These are phyloP conservation scores for Calonectria fujianensis DNA, from an alignment of 2,329 filamentous ascomycete species.

Conservation along the genomic window DNA sequence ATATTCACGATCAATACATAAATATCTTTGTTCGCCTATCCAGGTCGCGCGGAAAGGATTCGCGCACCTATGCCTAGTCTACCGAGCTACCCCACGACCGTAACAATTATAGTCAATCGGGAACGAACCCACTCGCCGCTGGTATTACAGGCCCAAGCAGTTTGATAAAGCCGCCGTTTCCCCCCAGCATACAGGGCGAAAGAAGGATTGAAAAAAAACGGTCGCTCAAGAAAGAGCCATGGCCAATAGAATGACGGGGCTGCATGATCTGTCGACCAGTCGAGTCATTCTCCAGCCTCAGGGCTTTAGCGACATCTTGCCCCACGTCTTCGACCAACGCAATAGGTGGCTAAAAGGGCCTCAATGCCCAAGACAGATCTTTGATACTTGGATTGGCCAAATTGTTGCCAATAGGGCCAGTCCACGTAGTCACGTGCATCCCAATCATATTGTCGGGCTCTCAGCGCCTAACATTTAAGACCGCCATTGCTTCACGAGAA, in stretches of 20 bases:
- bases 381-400: conserved; percentile 18
- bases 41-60: background rate
- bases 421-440: conserved; percentile 17
- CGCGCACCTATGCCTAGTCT: background rate
- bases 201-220: background rate
- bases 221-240: background rate
- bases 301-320: background rate
- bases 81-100: background rate
- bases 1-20: no score
- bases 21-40: background rate
- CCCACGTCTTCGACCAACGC: conserved; percentile 3
- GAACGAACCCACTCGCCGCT: background rate
- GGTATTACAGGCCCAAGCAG: background rate
- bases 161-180: background rate
- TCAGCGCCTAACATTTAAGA: conserved; percentile 26
- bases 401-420: conserved; percentile 14
- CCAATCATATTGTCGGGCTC: conserved; percentile 2
- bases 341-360: conserved; percentile 11
- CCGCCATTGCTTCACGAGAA: background rate
- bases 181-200: no score
- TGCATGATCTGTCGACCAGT: conserved; percentile 4
- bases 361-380: background rate
- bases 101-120: background rate
- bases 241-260: conserved; percentile 11
- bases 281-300: conserved; percentile 17